These are phyloP conservation scores for Vigna nakashimae DNA, from an alignment of 306 rosid genomes.

Conservation along the genomic window DNA sequence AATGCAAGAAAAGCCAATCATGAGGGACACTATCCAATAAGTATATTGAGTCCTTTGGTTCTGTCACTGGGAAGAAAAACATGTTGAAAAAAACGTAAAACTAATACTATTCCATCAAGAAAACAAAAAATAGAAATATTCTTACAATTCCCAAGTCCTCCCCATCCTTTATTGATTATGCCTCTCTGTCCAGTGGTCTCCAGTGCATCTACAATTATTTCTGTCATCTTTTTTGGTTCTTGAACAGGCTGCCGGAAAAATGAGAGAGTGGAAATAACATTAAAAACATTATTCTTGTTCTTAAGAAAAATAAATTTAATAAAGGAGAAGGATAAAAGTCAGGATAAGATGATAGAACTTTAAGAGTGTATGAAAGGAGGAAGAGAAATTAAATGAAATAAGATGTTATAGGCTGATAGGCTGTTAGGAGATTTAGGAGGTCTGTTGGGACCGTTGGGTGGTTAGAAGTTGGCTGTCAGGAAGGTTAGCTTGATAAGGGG, in stretches of 20 bases:
- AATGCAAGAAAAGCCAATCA: conserved; percentile 96
- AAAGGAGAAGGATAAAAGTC: neutral
- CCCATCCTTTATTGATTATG: conserved; percentile 99
- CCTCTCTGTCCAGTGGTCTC: conserved; percentile 93
- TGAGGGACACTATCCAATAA: conserved; percentile 91
- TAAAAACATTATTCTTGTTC: neutral
- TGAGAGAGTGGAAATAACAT: conserved; percentile 2
- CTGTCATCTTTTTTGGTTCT: conserved; percentile 94
- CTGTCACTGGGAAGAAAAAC: conserved; percentile 77
- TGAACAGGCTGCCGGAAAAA: conserved; percentile 78
- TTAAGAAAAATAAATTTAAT: conserved; percentile 6
- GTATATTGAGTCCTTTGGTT: conserved; percentile 83
- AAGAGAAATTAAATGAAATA: too few relatives aligned
- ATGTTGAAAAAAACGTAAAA: conserved; percentile 34
- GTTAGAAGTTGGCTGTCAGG: too few relatives aligned
- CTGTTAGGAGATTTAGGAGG: too few relatives aligned
- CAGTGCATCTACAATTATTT: conserved; percentile 89
- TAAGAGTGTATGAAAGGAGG: too few relatives aligned
- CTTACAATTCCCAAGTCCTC: conserved; percentile 97
- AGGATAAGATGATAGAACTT: neutral
- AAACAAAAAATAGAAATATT: conserved; percentile 26
- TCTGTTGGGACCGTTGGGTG: too few relatives aligned
- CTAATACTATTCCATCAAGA: neutral
- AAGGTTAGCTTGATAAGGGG: too few relatives aligned
- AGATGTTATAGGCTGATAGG: too few relatives aligned